Evolutionary conservation across 2,329 filamentous ascomycete genomes (phyloP).

Genomic region (Dothistroma pini): DNA sequence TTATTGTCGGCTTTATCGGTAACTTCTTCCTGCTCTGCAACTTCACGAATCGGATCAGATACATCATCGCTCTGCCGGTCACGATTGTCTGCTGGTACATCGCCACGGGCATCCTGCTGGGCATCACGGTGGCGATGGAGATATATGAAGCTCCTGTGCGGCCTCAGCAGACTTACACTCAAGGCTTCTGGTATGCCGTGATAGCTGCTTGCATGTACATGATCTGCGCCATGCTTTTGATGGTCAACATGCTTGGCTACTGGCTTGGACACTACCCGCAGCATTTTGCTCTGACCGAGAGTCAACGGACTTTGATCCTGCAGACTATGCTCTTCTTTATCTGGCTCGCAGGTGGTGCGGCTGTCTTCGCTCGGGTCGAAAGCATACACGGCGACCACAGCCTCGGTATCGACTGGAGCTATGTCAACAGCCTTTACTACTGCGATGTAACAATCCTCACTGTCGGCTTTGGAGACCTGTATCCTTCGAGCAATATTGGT

Average conservation of each 20-base stretch:
- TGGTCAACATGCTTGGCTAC: slow-evolving; percentile 76
- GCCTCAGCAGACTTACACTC: slow-evolving; percentile 59
- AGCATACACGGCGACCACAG: slow-evolving; percentile 31
- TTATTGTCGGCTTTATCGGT: slow-evolving; percentile 70
- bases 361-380: slow-evolving; percentile 69
- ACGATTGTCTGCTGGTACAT: slow-evolving; percentile 78
- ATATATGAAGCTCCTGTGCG: slow-evolving; percentile 52
- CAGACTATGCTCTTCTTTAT: slow-evolving; percentile 84
- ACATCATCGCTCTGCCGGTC: slow-evolving; percentile 75
- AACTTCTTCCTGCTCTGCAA: slow-evolving; percentile 83
- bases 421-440: slow-evolving; percentile 65
- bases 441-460: slow-evolving; percentile 66
- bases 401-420: slow-evolving; percentile 55
- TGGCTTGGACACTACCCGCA: slow-evolving; percentile 70
- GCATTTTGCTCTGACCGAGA: slow-evolving; percentile 72
- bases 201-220: slow-evolving; percentile 78
- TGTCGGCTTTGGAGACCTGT: slow-evolving; percentile 61
- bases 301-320: slow-evolving; percentile 82
- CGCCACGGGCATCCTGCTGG: slow-evolving; percentile 60
- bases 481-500: slow-evolving; percentile 54
- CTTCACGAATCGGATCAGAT: slow-evolving; percentile 76
- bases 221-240: slow-evolving; percentile 69
- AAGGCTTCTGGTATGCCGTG: slow-evolving; percentile 84
- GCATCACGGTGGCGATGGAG: slow-evolving; percentile 64
- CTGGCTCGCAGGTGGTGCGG: slow-evolving; percentile 74